Evolutionary conservation across 2,329 filamentous ascomycete genomes (phyloP).

Genomic region (Hypoxylon sp.): DNA sequence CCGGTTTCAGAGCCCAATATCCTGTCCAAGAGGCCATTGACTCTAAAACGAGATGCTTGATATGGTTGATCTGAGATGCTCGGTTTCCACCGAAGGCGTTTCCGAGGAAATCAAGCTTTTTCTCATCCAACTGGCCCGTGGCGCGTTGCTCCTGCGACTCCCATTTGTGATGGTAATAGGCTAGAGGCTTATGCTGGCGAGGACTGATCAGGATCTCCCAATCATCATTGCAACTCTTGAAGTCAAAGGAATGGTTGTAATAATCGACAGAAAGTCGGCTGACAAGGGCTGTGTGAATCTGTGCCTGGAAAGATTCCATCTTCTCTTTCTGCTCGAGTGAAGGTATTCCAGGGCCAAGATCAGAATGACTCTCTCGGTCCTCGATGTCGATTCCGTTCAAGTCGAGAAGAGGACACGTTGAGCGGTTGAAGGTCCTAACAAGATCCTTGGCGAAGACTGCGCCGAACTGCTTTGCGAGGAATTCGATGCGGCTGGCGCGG

Average conservation of each 20-base stretch:
- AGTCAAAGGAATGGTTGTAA: constrained; percentile 41
- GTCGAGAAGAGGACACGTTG: constrained; percentile 40
- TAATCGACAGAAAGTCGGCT: constrained; percentile 27
- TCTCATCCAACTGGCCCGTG: neutral
- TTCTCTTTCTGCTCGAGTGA: constrained; percentile 29
- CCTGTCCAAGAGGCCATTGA: constrained; percentile 40
- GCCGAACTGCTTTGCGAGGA: constrained; percentile 44
- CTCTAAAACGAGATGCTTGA: constrained; percentile 43
- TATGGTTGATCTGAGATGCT: constrained; percentile 42
- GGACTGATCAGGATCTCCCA: constrained; percentile 40
- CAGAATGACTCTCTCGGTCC: constrained; percentile 5
- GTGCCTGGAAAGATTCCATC: constrained; percentile 21
- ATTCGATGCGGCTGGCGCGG: constrained; percentile 25
- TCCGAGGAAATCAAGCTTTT: constrained; percentile 37
- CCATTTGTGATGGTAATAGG: constrained; percentile 39
- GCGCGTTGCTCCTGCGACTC: constrained; percentile 3
- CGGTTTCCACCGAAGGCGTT: constrained; percentile 43
- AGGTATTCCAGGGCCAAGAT: constrained; percentile 28
- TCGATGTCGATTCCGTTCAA: constrained; percentile 9
- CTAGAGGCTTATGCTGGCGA: constrained; percentile 34
- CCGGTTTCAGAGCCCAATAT: constrained; percentile 37
- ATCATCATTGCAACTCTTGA: constrained; percentile 38
- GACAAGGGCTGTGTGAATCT: constrained; percentile 34
- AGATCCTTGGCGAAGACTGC: constrained; percentile 39
- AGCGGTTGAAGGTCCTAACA: constrained; percentile 26